Evolutionary conservation across 2,329 filamentous ascomycete species (phyloP).

Genomic region (Monosporascus ibericus): DNA sequence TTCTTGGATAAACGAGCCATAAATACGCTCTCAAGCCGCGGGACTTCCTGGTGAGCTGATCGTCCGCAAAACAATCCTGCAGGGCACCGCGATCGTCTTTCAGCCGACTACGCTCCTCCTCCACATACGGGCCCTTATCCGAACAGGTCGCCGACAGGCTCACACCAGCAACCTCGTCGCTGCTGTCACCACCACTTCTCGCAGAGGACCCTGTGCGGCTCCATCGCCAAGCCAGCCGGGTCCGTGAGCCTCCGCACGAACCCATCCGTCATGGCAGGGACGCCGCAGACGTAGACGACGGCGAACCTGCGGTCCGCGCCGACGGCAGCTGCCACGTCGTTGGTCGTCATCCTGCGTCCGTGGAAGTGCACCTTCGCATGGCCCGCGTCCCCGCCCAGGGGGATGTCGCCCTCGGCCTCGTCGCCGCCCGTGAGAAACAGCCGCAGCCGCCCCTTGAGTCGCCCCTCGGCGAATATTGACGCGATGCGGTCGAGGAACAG

Average conservation of each 20-base stretch:
- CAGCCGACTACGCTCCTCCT: no score
- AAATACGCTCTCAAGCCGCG: no score
- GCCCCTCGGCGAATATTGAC: constrained; percentile 30
- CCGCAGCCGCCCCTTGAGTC: constrained; percentile 33
- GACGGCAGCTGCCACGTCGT: constrained; percentile 36
- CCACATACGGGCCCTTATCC: no score
- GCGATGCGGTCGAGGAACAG: constrained; percentile 47
- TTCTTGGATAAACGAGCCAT: no score
- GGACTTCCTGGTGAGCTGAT: no score
- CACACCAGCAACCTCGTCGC: background rate
- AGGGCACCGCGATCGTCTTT: no score
- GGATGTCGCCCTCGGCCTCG: constrained; percentile 1
- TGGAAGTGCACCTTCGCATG: constrained; percentile 22
- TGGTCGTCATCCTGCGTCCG: constrained; percentile 34
- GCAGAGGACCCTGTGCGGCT: constrained; percentile 42
- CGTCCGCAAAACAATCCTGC: no score
- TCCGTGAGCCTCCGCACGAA: constrained; percentile 45
- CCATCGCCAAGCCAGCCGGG: constrained; percentile 29
- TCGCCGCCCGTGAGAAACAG: constrained; percentile 40
- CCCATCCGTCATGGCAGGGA: constrained; percentile 63
- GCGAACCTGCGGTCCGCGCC: constrained; percentile 31
- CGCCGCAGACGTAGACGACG: constrained; percentile 63
- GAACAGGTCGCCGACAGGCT: no score
- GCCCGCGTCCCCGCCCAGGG: constrained; percentile 8
- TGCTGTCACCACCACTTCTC: constrained; percentile 59